Evolutionary conservation across 2,329 filamentous ascomycete species (phyloP), one percentile per base, ranked within the genome.

Genomic region (Exophiala calicioides): DNA sequence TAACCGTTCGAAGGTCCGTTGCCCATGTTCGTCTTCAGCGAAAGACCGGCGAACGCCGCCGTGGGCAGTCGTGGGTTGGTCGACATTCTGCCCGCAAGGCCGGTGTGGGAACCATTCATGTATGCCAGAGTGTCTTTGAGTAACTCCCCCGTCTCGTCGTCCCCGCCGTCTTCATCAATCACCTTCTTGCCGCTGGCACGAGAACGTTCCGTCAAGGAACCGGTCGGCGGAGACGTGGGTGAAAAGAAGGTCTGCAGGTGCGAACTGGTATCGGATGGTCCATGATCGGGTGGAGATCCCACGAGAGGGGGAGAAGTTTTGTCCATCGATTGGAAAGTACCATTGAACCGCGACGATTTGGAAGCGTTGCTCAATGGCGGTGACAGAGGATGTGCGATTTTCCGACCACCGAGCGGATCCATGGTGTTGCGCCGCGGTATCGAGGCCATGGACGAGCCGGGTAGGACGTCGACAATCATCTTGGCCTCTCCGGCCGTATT

Each of bases 1-100:
- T 76, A 80, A 3, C 82, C 75, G 12, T 27, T 33, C 2, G 50
- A 27, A 3, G 39, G 15, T 9, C 44, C 51, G 12, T 40, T 46
- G 5, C 72, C 65, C 58, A 80, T 73, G 36, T 72, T 77, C n/a
- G 86, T 88, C 59, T 84, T 85, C 46, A 95, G 70, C 6, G 86
- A 87, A 42, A 95, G 71, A 36, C 74, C 79, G 26, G 76, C 76
- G 71, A 95, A 84, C 24, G 81, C 82, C 52, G 76, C 72, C 19
- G 87, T 78, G 5, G 86, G 84, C 29, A 90, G 72, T 50, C 87
- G 82, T 19, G 86, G 82, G 43, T 83, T 86, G 1, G 85, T 90
- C 29, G 82, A 79, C 55, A 84, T 81, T 43, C 88, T 83, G 9
- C 59, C 60, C 30, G 61, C 58, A 39, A 65, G 67, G 31, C 60